Percentiles rank a stretch among this genome's conserved stretches.
Evolutionary conservation across 2,329 filamentous ascomycete genomes (phyloP).

Genomic region (Penicillium olsonii): DNA sequence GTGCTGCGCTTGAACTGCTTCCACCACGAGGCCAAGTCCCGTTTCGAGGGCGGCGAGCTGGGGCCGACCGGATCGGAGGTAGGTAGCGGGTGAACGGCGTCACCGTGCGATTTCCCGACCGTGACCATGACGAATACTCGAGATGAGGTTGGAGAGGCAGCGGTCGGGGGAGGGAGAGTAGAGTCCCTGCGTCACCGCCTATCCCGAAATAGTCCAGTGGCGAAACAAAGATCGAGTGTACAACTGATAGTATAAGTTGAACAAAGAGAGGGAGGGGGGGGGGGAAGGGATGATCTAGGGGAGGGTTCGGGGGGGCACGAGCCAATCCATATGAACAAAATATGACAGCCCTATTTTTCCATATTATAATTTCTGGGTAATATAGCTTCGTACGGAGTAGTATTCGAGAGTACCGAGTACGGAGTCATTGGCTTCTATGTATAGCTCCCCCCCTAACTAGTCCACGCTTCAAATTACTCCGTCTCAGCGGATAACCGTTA

Average conservation of each 20-base stretch:
- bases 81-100: slow-evolving; percentile 36
- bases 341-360: slow-evolving; percentile 4
- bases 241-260: slow-evolving; percentile 10
- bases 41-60: slow-evolving; percentile 76
- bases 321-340: slow-evolving; percentile 5
- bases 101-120: slow-evolving; percentile 36
- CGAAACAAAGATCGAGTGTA: not conserved
- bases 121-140: slow-evolving; percentile 36
- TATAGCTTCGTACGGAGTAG: not conserved
- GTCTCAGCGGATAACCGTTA: slow-evolving; percentile 7
- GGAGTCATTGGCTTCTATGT: slow-evolving; percentile 4
- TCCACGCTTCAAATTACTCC: slow-evolving; percentile 1
- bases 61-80: slow-evolving; percentile 47
- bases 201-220: slow-evolving; percentile 27
- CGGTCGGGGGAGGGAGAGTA: slow-evolving; percentile 13
- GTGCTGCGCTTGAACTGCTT: slow-evolving; percentile 81
- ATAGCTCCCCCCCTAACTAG: too few species aligned
- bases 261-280: slow-evolving; percentile 1
- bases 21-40: slow-evolving; percentile 96
- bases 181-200: slow-evolving; percentile 34
- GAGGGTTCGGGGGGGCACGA: slow-evolving; percentile 11
- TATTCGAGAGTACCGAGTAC: not conserved
- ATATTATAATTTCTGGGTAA: not conserved
- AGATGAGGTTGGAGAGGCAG: slow-evolving; percentile 3
- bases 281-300: slow-evolving; percentile 9